Base-by-base conservation (phyloP, 2,329 filamentous ascomycete species). In the Hypoxylon sp. region DNA sequence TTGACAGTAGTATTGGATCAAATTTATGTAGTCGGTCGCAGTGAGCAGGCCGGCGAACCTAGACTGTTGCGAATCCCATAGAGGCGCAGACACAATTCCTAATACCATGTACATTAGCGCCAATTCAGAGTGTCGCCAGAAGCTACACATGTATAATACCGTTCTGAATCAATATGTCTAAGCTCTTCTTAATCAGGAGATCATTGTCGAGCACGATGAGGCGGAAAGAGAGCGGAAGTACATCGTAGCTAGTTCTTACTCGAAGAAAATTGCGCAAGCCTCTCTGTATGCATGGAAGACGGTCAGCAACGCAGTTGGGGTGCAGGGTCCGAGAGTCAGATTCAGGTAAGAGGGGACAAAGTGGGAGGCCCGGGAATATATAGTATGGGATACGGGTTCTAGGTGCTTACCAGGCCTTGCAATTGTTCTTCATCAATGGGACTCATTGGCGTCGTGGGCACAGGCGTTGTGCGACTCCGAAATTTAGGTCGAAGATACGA, bases 1-100 rank as follows among this genome's bases (percentile, higher is more conserved):
- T 80, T 98, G 94, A 85, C 94, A 98, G 84, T 99, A 98, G 82
- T 99, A 99, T 79, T 98, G 95, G 43, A 99, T 97, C 63, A 99
- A 91, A 77, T 99, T 99, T 82, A 99, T 97, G 80, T 96, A 99
- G 82, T 99, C 96, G 67, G 94, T 97, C 69, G 94, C 96, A 28
- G 96, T 99, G 72, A 99, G 86, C 52, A 99, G 88, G 41, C 96
- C 96, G 43, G 95, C 96, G 80, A 98, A 99, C 36, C 92, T 93
- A 25, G 94, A 97, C 3, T 91, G 93, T 72, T 92, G 91, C 25
- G 95, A 98, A 80, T 99, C 94, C 96, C 96, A 99, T 71, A 99
- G 84, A 55, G 96, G 96, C 57, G 96, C 96, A 30, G 96, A 99
- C 61, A 99, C 96, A 78, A 99, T 99, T 77, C 93, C 95, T 98